Base-by-base conservation (phyloP, 176 grass and related monocot genomes). In the Rhynchospora pubera region DNA sequence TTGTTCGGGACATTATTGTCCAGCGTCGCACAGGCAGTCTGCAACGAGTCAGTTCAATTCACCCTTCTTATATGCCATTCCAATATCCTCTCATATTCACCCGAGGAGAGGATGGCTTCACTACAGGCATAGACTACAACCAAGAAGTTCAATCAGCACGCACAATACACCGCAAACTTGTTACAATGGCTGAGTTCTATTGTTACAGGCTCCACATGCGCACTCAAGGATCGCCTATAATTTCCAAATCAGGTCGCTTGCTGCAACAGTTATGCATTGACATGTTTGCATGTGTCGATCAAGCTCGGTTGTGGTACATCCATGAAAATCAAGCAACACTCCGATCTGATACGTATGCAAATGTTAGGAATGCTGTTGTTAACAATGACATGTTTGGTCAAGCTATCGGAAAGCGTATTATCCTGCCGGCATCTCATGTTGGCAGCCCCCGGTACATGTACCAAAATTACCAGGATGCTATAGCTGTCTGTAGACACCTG, bases 51-150 rank as follows among this genome's bases (percentile, higher is more conserved):
- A 47, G 5, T 8, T 10, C 68, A 53, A 15, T 59, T 70, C 42
- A 80, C 43, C 39, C 57, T 28, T 16, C 68, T 47, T 30, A 48
- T 30, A 82, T 82, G 53, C 16, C 60, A 51, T 34, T 90, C 59
- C 63, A 90, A 18, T 90, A 86, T 32, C 80, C 84, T 0, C 22
- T 86, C 6, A 19, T 90, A 3, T 86, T 90, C 65, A 81, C 75
- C 5, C 81, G 87, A 7, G 85, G 82, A 13, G 85, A 90, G 84
- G 85, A 90, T 67, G 81, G 88, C 0, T 89, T 43, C 55, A 62
- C 0, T 8, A 7, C 5, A 1, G 13, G 60, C 3, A 79, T 89
- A 4, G 23, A 47, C 5, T 53, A 30, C 45, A 50, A 13, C 9
- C 34, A 1, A 14, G 19, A 16, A 72, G 24, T 15, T 42, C 11